Conservation (phyloP, 148 eudicot species). For the Spergularia bocconei region DNA sequence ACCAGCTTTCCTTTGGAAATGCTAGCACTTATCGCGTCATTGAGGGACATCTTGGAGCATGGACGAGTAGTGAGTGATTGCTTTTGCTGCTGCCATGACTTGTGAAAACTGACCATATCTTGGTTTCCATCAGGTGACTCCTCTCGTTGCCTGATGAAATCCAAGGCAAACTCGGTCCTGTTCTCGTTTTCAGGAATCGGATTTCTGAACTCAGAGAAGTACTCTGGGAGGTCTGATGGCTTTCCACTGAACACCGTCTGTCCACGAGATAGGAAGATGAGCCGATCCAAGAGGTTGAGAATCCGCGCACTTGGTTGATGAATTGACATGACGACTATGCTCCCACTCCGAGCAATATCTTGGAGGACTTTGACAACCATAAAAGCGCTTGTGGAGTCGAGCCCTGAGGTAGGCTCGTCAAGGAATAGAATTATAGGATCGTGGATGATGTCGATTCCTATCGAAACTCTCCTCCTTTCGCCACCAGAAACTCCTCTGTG, state of each 20-base stretch:
- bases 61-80: slow-evolving; percentile 3
- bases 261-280: slow-evolving; percentile 67
- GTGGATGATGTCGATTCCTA: slow-evolving; percentile 76
- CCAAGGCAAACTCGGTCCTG: slow-evolving; percentile 67
- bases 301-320: slow-evolving; percentile 81
- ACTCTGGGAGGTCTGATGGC: slow-evolving; percentile 40
- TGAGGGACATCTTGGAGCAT: slow-evolving; percentile 38
- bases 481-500: slow-evolving; percentile 91
- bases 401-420: slow-evolving; percentile 90
- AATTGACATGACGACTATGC: slow-evolving; percentile 74
- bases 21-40: slow-evolving; percentile 69
- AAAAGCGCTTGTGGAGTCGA: slow-evolving; percentile 81
- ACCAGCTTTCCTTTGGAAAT: slow-evolving; percentile 77
- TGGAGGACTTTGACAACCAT: slow-evolving; percentile 86
- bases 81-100: slow-evolving; percentile 41
- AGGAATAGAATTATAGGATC: slow-evolving; percentile 87
- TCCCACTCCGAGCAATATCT: slow-evolving; percentile 75
- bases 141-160: slow-evolving; percentile 69
- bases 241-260: slow-evolving; percentile 67
- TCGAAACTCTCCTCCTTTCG: slow-evolving; percentile 76
- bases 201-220: slow-evolving; percentile 53
- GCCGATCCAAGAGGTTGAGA: slow-evolving; percentile 47
- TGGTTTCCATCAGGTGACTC: slow-evolving; percentile 46
- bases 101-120: slow-evolving; percentile 50
- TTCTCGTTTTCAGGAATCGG: slow-evolving; percentile 70